Evolutionary conservation across 805 yeast genomes (phyloP), one percentile per base, ranked within the genome.

Genomic region (Hanseniaspora clermontiae): DNA sequence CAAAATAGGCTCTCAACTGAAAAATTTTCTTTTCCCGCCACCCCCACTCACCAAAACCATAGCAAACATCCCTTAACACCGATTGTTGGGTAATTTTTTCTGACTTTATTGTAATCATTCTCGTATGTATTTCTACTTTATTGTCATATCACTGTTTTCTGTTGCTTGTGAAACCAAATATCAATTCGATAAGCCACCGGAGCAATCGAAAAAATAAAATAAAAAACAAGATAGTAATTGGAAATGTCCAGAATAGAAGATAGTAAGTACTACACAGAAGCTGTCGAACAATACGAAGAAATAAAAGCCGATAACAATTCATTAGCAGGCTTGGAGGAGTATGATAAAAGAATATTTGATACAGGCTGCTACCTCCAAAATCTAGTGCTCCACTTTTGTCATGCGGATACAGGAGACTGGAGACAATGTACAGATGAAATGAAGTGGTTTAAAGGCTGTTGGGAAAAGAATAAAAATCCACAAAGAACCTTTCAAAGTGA

Each of bases 331-430:
- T 83, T 78, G 52, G 83, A 79, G 58, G 86, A 84, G 0, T 84
- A 90, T 90, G 93, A 87, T 63, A 68, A 75, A 64, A 70, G 95
- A 59, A 87, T 87, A 51, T 75, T 74, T 32, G 74, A 81, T 37
- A 86, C 95, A 0, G 95, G 95, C 1, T 87, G 95, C 55, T 64
- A 62, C 71, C 84, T 77, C 34, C 90, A 87, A 64, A 87, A 87
- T 62, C 68, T 82, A 64, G 79, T 79, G 15, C 70, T 87, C 36
- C 87, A 83, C 53, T 68, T 86, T 37, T 87, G 95, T 61, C 89
- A 84, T 64, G 89, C 88, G 3, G 95, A 85, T 58, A 83, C 82
- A 0, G 80, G 80, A 32, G 95, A 87, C 65, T 87, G 95, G 95
- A 70, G 95, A 55, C 69, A 80, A 62, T 85, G 95, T 61, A 66